phyloP scores from a whole-genome alignment of 73 alveolate species.

The Durusdinium trenchii region DNA sequence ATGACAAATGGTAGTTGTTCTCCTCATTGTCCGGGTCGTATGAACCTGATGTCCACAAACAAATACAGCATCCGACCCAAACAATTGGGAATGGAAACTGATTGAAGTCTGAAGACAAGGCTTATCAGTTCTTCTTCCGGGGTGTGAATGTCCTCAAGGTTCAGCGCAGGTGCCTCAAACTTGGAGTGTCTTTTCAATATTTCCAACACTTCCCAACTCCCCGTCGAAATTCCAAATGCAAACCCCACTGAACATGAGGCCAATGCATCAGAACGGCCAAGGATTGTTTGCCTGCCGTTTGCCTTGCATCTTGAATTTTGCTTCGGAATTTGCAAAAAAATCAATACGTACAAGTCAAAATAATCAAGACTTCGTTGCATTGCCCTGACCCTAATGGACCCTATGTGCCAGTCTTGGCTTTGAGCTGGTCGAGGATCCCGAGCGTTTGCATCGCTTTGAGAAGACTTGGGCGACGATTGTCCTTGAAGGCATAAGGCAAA shows the following conservation, averaged over 20 bases:
- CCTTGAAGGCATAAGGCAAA: too few species aligned
- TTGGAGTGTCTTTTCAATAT: too few species aligned
- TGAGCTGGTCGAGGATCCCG: not conserved
- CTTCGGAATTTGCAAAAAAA: too few species aligned
- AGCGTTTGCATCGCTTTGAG: not conserved
- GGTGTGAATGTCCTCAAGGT: slow-evolving; percentile 83
- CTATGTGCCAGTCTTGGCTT: not conserved
- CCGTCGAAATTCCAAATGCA: too few species aligned
- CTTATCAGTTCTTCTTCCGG: slow-evolving; percentile 77
- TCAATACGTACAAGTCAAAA: too few species aligned
- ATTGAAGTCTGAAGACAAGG: not conserved
- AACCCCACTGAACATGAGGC: not conserved
- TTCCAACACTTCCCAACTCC: too few species aligned
- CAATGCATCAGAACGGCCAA: slow-evolving; percentile 33
- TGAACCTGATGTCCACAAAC: slow-evolving; percentile 13
- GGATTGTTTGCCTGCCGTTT: slow-evolving; percentile 31
- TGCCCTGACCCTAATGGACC: too few species aligned
- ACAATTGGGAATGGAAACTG: not conserved
- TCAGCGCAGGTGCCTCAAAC: slow-evolving; percentile 45
- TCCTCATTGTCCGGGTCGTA: slow-evolving; percentile 95
- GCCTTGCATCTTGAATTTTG: slow-evolving; percentile 21
- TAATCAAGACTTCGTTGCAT: too few species aligned
- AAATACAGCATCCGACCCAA: not conserved
- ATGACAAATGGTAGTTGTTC: slow-evolving; percentile 81
- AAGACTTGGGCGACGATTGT: not conserved